A percentile compares a stretch with the other conserved stretches of the same genome.
Evolutionary conservation across 2,329 filamentous ascomycete genomes (phyloP).

Genomic region (Cytospora chrysosperma): DNA sequence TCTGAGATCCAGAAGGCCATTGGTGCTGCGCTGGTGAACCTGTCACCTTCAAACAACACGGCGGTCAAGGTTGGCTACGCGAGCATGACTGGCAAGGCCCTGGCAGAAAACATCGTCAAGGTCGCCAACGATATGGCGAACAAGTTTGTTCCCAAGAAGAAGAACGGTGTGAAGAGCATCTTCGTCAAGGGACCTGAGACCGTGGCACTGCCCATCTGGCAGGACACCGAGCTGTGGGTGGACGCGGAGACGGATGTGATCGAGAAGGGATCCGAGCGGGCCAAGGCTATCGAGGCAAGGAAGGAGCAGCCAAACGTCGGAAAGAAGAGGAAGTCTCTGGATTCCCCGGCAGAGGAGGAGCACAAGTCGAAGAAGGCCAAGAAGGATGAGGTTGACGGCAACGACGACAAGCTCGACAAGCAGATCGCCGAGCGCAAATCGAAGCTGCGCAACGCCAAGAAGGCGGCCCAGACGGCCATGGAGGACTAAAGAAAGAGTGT

Average conservation of each 20-base stretch:
- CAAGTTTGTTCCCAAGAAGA: conserved; percentile 80
- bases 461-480: conserved; percentile 51
- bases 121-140: conserved; percentile 69
- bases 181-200: conserved; percentile 92
- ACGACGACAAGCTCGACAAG: conserved; percentile 55
- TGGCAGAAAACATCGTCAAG: conserved; percentile 77
- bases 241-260: conserved; percentile 74
- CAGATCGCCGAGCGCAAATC: conserved; percentile 60
- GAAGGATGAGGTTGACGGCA: conserved; percentile 38
- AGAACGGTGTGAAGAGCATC: conserved; percentile 79
- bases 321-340: conserved; percentile 62
- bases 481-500: conserved; percentile 41
- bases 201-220: conserved; percentile 87
- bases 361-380: conserved; percentile 31
- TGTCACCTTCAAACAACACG: conserved; percentile 76
- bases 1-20: conserved; percentile 80
- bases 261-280: conserved; percentile 48
- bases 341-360: conserved; percentile 29
- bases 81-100: conserved; percentile 69
- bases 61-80: conserved; percentile 77
- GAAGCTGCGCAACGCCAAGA: conserved; percentile 59
- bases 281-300: conserved; percentile 43
- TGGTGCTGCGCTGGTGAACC: conserved; percentile 73
- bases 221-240: conserved; percentile 88
- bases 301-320: conserved; percentile 56